Percentiles rank a stretch among this genome's conserved stretches.
These are phyloP conservation scores for Syzygium syzygioides DNA, from an alignment of 441 rosid species.

Conservation along the genomic window DNA sequence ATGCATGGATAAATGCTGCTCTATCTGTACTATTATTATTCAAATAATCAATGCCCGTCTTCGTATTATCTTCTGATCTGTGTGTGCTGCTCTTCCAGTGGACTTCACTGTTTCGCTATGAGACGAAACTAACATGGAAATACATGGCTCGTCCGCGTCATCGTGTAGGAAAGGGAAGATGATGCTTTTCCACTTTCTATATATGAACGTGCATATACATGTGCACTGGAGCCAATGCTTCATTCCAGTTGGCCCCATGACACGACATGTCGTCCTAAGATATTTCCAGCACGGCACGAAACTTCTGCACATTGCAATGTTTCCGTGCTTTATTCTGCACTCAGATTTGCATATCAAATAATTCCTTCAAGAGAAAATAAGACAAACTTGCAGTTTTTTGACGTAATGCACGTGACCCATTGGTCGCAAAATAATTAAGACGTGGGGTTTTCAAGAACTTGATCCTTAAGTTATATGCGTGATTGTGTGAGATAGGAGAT, in stretches of 20 bases:
- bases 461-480: not conserved
- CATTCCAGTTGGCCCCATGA: not conserved
- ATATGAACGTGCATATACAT: not conserved
- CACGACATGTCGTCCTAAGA: not conserved
- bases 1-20: not conserved
- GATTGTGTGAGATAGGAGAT: not conserved
- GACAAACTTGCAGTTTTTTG: not conserved
- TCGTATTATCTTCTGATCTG: not conserved
- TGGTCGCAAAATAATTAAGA: not conserved
- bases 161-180: not conserved
- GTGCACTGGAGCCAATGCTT: not conserved
- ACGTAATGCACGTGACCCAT: not conserved
- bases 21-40: not conserved
- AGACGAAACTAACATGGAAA: not conserved
- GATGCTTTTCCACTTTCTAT: not conserved
- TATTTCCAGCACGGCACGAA: not conserved
- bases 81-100: not conserved
- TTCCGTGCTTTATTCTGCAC: not conserved
- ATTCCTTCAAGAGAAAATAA: not conserved
- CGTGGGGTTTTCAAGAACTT: not conserved
- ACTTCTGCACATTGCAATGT: not conserved
- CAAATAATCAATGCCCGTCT: not conserved
- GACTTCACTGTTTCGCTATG: not conserved
- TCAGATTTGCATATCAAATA: not conserved
- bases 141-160: not conserved